Conservation (phyloP, 805 yeast genomes). For the Yamadazyma akitaensis region DNA sequence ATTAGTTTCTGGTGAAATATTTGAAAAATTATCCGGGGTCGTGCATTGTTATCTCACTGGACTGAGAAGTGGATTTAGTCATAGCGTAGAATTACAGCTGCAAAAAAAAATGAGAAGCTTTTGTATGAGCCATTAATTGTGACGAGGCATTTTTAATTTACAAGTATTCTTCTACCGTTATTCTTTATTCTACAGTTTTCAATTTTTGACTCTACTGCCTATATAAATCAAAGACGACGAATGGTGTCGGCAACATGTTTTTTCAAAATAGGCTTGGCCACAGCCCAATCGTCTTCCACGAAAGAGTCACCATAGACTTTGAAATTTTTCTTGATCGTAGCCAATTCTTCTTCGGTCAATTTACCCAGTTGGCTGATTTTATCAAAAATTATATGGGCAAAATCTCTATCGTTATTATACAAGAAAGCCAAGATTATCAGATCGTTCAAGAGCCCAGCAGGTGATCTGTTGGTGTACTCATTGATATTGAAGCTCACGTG, state of each 20-base stretch:
- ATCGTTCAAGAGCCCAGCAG: slow-evolving; percentile 45
- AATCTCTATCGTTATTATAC: slow-evolving; percentile 48
- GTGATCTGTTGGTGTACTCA: slow-evolving; percentile 31
- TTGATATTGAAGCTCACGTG: slow-evolving; percentile 30
- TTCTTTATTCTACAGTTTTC: no score
- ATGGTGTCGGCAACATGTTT: slow-evolving; percentile 7
- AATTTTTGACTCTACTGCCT: neutral
- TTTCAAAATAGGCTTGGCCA: slow-evolving; percentile 18
- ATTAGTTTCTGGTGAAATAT: neutral
- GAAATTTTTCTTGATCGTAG: slow-evolving; percentile 40
- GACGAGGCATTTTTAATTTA: neutral
- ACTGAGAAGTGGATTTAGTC: slow-evolving; percentile 3
- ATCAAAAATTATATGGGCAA: slow-evolving; percentile 31
- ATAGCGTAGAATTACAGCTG: neutral
- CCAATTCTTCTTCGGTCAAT: slow-evolving; percentile 33
- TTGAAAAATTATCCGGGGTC: neutral
- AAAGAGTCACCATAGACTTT: slow-evolving; percentile 51
- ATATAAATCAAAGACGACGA: neutral
- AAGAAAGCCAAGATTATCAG: slow-evolving; percentile 43
- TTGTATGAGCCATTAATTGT: neutral
- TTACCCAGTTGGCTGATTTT: slow-evolving; percentile 5
- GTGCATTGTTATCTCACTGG: neutral
- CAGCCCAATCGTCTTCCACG: slow-evolving; percentile 37
- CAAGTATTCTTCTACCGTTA: no score
- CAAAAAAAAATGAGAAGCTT: neutral